Percentiles rank a stretch among this genome's conserved stretches.
Conservation (phyloP, 164 flowering plant genomes). For the Piper betle region DNA sequence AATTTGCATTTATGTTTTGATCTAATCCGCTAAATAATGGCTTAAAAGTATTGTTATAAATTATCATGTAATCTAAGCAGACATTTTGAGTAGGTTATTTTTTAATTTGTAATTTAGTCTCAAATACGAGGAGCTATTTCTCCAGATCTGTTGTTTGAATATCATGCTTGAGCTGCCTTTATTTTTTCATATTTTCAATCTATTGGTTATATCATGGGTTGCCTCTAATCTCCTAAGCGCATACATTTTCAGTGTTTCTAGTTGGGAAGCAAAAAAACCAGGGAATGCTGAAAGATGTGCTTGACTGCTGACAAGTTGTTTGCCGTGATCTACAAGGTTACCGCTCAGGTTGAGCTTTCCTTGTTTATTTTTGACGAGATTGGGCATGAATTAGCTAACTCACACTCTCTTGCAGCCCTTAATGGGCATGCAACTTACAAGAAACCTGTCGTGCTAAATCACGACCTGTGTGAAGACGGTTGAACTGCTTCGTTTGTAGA, state of each 20-base stretch:
- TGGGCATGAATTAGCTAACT: constrained; percentile 6
- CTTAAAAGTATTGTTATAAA: too few relatives aligned
- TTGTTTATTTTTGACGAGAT: constrained; percentile 22
- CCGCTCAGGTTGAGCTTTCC: constrained; percentile 13
- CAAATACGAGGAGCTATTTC: too few relatives aligned
- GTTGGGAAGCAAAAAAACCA: constrained; percentile 15
- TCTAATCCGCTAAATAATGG: too few relatives aligned
- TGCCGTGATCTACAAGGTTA: constrained; percentile 10
- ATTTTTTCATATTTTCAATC: too few relatives aligned
- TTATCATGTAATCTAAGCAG: too few relatives aligned
- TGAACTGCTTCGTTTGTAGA: constrained; percentile 8
- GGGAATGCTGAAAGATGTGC: constrained; percentile 86
- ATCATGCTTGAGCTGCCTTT: too few relatives aligned
- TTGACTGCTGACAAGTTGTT: constrained; percentile 17
- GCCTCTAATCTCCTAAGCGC: too few relatives aligned
- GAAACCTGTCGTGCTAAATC: constrained; percentile 8
- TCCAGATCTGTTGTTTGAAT: too few relatives aligned
- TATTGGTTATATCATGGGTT: too few relatives aligned
- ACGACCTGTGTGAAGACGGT: constrained; percentile 34
- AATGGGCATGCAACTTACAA: constrained; percentile 2
- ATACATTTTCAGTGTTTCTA: constrained; percentile 7
- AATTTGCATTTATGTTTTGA: too few relatives aligned
- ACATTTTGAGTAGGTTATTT: too few relatives aligned
- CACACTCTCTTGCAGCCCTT: constrained; percentile 5
- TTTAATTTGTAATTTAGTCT: too few relatives aligned